Evolutionary conservation across 2,329 filamentous ascomycete genomes (phyloP).

Genomic region (Exophiala spinifera): DNA sequence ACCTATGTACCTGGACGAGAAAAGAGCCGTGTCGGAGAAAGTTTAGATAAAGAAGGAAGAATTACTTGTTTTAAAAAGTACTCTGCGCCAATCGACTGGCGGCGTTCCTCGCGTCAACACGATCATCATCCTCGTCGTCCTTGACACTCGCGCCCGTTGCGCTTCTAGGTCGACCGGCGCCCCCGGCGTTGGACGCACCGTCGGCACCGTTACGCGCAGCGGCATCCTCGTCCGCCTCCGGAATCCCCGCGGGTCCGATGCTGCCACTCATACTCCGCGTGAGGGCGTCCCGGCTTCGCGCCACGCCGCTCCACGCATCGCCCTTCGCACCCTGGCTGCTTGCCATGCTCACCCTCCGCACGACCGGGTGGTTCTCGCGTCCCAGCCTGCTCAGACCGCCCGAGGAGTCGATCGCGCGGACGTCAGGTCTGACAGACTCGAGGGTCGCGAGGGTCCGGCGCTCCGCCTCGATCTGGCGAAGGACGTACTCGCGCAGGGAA

Average conservation of each 20-base stretch:
- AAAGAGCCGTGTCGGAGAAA: not conserved
- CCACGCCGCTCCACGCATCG: constrained; percentile 96
- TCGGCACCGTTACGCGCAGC: constrained; percentile 42
- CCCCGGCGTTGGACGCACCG: constrained; percentile 52
- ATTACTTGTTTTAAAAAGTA: constrained; percentile 63
- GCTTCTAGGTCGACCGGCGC: constrained; percentile 30
- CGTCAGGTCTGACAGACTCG: constrained; percentile 90
- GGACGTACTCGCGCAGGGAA: constrained; percentile 85
- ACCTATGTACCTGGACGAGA: not conserved
- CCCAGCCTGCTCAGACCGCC: constrained; percentile 88
- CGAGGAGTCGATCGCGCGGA: constrained; percentile 85
- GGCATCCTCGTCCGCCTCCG: constrained; percentile 59
- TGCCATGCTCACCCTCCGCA: constrained; percentile 71
- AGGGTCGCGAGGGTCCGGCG: constrained; percentile 84
- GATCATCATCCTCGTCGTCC: constrained; percentile 84
- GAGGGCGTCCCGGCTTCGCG: constrained; percentile 74
- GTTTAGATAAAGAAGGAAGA: no score
- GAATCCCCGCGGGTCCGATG: constrained; percentile 58
- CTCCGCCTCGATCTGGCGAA: constrained; percentile 94
- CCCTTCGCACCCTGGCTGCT: constrained; percentile 93
- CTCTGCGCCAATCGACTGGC: constrained; percentile 90
- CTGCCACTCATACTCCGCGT: constrained; percentile 69
- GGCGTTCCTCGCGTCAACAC: constrained; percentile 91
- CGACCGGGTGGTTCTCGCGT: constrained; percentile 76
- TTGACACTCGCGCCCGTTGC: constrained; percentile 51